Evolutionary conservation across 805 yeast species (phyloP).

Genomic region (Starmerella khaoyaiensis): DNA sequence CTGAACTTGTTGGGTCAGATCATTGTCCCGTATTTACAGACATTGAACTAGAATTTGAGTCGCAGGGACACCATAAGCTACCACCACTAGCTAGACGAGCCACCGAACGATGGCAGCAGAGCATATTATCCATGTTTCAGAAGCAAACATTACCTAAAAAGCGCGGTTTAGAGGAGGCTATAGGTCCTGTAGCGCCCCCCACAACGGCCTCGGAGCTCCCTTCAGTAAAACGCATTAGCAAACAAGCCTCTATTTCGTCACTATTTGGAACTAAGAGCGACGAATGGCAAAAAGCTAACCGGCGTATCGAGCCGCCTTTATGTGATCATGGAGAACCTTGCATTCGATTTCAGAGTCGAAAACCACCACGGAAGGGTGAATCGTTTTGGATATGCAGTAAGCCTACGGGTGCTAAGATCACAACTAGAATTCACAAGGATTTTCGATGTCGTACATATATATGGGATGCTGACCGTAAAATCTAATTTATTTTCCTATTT

Average conservation of each 20-base stretch:
- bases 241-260: constrained; percentile 5
- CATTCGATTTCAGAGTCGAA: constrained; percentile 23
- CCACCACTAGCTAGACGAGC: constrained; percentile 7
- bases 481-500: too few species aligned
- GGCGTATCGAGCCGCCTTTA: constrained; percentile 9
- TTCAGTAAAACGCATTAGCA: background rate
- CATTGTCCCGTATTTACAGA: constrained; percentile 87
- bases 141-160: background rate
- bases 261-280: constrained; percentile 6
- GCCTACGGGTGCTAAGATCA: constrained; percentile 21
- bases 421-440: constrained; percentile 6
- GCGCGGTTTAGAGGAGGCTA: background rate
- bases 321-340: constrained; percentile 28
- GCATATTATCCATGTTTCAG: constrained; percentile 6
- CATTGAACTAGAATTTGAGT: constrained; percentile 27
- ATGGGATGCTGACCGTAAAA: constrained; percentile 24
- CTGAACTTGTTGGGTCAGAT: constrained; percentile 70
- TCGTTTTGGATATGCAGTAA: constrained; percentile 31
- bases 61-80: constrained; percentile 6
- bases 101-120: constrained; percentile 4
- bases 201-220: too few species aligned
- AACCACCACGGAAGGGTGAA: constrained; percentile 28
- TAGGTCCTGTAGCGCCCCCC: too few species aligned
- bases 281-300: constrained; percentile 6
- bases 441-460: constrained; percentile 28